A percentile compares a stretch with the other conserved stretches of the same genome.
phyloP scores from a whole-genome alignment of 305 asterid genomes.

The Fraxinus platypoda region DNA sequence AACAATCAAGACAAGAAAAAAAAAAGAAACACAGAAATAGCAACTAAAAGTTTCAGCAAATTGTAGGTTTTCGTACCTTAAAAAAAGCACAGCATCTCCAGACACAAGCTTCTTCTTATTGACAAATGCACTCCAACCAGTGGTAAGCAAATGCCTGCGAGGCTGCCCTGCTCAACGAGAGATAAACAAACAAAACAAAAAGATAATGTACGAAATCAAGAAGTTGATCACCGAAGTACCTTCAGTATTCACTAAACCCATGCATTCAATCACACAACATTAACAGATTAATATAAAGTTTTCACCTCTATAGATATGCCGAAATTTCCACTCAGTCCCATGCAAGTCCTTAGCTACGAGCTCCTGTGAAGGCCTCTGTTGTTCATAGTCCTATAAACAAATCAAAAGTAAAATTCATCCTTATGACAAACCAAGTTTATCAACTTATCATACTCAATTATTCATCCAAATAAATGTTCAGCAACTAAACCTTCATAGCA shows the following conservation, averaged over 20 bases:
- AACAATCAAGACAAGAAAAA: conserved; percentile 1
- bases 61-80: conserved; percentile 48
- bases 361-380: conserved; percentile 97
- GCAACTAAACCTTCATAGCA: neutral
- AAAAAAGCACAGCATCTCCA: conserved; percentile 97
- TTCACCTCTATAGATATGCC: conserved; percentile 91
- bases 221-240: neutral
- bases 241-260: neutral
- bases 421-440: neutral
- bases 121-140: conserved; percentile 99
- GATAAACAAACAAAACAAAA: neutral
- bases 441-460: neutral
- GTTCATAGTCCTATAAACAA: conserved; percentile 65
- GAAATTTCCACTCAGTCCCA: conserved; percentile 87
- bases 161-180: conserved; percentile 80
- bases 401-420: conserved; percentile 1
- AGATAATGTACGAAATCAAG: neutral
- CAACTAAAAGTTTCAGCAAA: neutral
- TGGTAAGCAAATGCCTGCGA: conserved; percentile 95
- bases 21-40: neutral
- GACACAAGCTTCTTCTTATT: conserved; percentile 89
- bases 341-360: conserved; percentile 92
- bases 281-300: neutral
- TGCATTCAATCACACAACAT: neutral
- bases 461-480: neutral